A percentile compares a stretch with the other conserved stretches of the same genome.
Conservation (phyloP, 768 basidiomycete genomes). For the Lactifluus echinatus region DNA sequence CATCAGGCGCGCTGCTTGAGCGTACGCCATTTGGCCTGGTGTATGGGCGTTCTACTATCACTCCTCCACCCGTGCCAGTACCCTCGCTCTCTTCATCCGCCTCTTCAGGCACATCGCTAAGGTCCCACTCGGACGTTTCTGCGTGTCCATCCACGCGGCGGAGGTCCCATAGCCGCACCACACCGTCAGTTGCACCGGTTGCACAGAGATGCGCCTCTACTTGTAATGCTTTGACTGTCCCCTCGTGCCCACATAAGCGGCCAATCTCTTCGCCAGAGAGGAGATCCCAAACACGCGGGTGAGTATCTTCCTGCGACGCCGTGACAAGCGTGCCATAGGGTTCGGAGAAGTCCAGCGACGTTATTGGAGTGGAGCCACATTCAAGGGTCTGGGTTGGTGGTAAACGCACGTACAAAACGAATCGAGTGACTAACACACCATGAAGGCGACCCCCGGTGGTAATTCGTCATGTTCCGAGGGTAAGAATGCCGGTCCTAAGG, state of each 20-base stretch:
- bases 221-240: constrained; percentile 81
- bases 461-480: constrained; percentile 97
- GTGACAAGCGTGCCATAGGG: constrained; percentile 93
- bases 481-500: constrained; percentile 81
- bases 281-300: constrained; percentile 92
- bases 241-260: constrained; percentile 71
- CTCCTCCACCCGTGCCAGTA: constrained; percentile 25
- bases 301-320: constrained; percentile 75
- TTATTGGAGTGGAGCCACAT: constrained; percentile 72
- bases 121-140: constrained; percentile 44
- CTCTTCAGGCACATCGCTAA: constrained; percentile 61
- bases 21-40: constrained; percentile 35
- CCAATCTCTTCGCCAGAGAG: constrained; percentile 84
- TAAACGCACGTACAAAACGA: constrained; percentile 9
- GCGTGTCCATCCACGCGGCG: constrained; percentile 68
- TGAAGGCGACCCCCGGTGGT: constrained; percentile 91
- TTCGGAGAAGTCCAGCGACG: constrained; percentile 89
- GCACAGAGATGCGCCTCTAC: constrained; percentile 88
- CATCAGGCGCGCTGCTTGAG: constrained; percentile 22
- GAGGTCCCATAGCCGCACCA: constrained; percentile 86
- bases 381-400: constrained; percentile 59
- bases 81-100: constrained; percentile 39
- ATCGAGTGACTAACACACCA: constrained; percentile 44
- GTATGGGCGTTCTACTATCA: constrained; percentile 26
- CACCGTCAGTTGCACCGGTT: constrained; percentile 85